Evolutionary conservation across 495 filamentous ascomycete species (phyloP).

Genomic region (Penicillium cinerascens): DNA sequence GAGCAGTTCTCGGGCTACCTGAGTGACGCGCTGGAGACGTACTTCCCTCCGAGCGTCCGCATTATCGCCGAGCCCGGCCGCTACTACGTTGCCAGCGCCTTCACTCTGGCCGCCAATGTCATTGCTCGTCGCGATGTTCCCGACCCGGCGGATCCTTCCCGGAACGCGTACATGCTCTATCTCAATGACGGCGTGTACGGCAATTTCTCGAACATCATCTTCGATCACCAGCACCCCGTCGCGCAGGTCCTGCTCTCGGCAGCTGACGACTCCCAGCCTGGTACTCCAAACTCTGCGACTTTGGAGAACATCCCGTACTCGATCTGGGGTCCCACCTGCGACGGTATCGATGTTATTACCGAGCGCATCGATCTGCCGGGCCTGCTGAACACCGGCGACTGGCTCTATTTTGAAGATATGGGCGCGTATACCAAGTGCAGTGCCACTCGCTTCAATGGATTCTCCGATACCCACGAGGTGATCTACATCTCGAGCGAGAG

Average conservation of each 20-base stretch:
- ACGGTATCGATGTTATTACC: constrained; percentile 91
- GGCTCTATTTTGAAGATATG: constrained; percentile 98
- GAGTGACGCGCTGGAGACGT: constrained; percentile 72
- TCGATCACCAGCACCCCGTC: constrained; percentile 90
- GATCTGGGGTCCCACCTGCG: constrained; percentile 97
- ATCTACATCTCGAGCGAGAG: constrained; percentile 93
- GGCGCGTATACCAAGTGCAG: constrained; percentile 97
- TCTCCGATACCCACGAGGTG: constrained; percentile 85
- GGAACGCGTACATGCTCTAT: constrained; percentile 87
- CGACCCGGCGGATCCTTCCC: constrained; percentile 50
- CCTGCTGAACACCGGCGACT: constrained; percentile 84
- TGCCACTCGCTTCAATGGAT: constrained; percentile 98
- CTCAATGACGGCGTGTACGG: constrained; percentile 96
- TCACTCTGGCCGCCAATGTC: constrained; percentile 88
- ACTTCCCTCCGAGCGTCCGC: constrained; percentile 80
- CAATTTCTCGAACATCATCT: constrained; percentile 98
- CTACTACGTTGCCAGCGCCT: constrained; percentile 90
- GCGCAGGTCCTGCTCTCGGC: constrained; percentile 72
- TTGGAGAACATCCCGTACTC: constrained; percentile 63
- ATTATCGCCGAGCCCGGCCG: constrained; percentile 96
- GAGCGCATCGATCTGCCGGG: constrained; percentile 69
- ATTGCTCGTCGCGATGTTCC: constrained; percentile 90
- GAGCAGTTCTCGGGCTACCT: constrained; percentile 85
- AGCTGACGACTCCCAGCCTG: constrained; percentile 39
- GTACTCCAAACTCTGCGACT: constrained; percentile 48